These are phyloP conservation scores for Thecaphora frezii DNA, from an alignment of 1,284 basidiomycete species.

Conservation along the genomic window DNA sequence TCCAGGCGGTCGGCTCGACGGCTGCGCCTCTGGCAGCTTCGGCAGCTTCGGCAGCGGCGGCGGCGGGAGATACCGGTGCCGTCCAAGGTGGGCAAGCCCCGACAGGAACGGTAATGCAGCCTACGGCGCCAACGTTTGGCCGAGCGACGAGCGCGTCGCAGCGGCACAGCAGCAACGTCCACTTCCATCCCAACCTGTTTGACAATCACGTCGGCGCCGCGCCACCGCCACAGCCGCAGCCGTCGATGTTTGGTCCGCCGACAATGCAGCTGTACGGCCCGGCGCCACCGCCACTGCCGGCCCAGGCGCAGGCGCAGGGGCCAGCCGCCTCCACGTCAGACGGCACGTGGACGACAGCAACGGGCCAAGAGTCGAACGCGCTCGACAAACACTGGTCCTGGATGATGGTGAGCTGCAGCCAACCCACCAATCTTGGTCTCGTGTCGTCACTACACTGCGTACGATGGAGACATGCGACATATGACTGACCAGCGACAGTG, in stretches of 20 bases:
- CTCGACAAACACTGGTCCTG: slow-evolving; percentile 24
- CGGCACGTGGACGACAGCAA: too few relatives aligned
- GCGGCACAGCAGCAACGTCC: slow-evolving; percentile 10
- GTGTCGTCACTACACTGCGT: too few relatives aligned
- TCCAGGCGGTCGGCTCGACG: not conserved
- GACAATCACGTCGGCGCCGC: too few relatives aligned
- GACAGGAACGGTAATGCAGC: not conserved
- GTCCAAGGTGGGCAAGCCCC: not conserved
- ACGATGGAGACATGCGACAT: too few relatives aligned
- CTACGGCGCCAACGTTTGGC: not conserved
- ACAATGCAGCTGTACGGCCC: not conserved
- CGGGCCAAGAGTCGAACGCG: not conserved
- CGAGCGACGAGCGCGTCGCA: slow-evolving; percentile 15
- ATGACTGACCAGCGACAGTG: too few relatives aligned
- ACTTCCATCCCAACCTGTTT: slow-evolving; percentile 4
- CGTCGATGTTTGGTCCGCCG: too few relatives aligned
- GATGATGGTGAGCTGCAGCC: slow-evolving; percentile 31
- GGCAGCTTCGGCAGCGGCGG: not conserved
- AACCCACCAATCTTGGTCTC: too few relatives aligned
- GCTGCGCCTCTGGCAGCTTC: not conserved
- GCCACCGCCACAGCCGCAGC: too few relatives aligned
- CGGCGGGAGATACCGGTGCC: not conserved
- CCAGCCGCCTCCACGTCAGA: too few relatives aligned
- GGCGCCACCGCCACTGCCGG: not conserved
- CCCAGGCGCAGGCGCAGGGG: not conserved